phyloP scores from a whole-genome alignment of 129 eudicot genomes.

The Silybum marianum region DNA sequence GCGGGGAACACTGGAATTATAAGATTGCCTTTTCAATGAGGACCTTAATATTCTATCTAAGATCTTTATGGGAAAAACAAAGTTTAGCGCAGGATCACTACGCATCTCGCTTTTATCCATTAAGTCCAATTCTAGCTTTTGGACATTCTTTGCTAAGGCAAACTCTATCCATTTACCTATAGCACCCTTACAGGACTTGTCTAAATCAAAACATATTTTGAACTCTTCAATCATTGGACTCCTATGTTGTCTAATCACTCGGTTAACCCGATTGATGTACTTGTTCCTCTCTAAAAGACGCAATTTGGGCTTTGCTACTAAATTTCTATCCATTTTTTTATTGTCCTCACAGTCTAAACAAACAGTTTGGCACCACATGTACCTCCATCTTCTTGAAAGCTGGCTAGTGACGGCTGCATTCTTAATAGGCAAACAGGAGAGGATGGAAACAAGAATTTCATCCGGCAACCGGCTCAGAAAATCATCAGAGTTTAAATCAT shows the following conservation, averaged over 20 bases:
- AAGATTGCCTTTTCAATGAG: neutral
- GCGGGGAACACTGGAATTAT: neutral
- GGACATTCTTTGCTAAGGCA: constrained; percentile 39
- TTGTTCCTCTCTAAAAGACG: neutral
- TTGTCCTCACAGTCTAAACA: neutral
- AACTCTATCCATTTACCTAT: constrained; percentile 46
- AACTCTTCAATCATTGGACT: constrained; percentile 27
- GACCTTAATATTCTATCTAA: constrained; percentile 4
- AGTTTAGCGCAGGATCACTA: neutral
- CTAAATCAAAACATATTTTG: constrained; percentile 34
- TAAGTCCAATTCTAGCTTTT: constrained; percentile 47
- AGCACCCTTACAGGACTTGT: constrained; percentile 15
- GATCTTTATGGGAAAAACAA: constrained; percentile 26
- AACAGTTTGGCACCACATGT: constrained; percentile 30
- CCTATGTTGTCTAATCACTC: constrained; percentile 25
- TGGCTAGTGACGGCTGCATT: constrained; percentile 41
- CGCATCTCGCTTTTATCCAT: neutral
- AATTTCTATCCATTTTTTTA: neutral
- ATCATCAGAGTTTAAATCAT: neutral
- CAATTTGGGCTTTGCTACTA: neutral
- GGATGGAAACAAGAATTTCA: constrained; percentile 38
- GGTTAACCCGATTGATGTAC: constrained; percentile 47
- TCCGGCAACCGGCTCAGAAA: constrained; percentile 10
- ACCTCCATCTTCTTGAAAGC: constrained; percentile 38
- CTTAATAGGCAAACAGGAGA: constrained; percentile 32